A percentile compares a stretch with the other conserved stretches of the same genome.
phyloP scores from a whole-genome alignment of 2,329 filamentous ascomycete genomes.

The Hypoxylon sp. region DNA sequence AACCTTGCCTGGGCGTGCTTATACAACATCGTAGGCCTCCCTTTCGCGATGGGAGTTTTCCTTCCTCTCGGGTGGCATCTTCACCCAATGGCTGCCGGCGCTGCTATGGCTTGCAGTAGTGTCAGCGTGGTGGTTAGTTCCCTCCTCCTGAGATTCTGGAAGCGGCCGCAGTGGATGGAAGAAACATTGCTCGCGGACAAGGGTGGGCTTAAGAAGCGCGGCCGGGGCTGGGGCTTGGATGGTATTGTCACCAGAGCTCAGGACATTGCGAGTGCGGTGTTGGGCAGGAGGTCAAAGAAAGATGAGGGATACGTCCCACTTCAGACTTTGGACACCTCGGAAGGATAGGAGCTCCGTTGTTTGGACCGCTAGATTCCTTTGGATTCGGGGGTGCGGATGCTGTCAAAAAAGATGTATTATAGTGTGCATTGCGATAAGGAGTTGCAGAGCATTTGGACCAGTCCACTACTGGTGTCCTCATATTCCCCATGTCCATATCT shows the following conservation, averaged over 20 bases:
- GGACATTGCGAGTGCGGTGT: constrained; percentile 56
- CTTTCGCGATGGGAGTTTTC: constrained; percentile 97
- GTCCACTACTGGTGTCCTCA: not conserved
- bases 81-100: constrained; percentile 93
- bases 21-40: constrained; percentile 92
- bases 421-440: constrained; percentile 23
- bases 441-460: constrained; percentile 10
- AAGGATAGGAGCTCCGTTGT: constrained; percentile 37
- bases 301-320: constrained; percentile 72
- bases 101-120: constrained; percentile 91
- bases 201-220: constrained; percentile 59
- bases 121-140: constrained; percentile 90
- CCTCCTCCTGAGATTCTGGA: constrained; percentile 88
- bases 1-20: constrained; percentile 93
- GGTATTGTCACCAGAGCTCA: constrained; percentile 58
- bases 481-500: constrained; percentile 29
- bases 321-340: constrained; percentile 61
- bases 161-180: constrained; percentile 87
- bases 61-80: constrained; percentile 88
- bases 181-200: constrained; percentile 73
- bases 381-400: not conserved
- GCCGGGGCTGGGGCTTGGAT: constrained; percentile 57
- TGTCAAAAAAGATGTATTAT: not conserved
- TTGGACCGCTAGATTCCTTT: not conserved
- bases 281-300: constrained; percentile 52